Evolutionary conservation across 768 basidiomycete species (phyloP), one percentile per base, ranked within the genome.

Genomic region (Lentinula aciculospora): DNA sequence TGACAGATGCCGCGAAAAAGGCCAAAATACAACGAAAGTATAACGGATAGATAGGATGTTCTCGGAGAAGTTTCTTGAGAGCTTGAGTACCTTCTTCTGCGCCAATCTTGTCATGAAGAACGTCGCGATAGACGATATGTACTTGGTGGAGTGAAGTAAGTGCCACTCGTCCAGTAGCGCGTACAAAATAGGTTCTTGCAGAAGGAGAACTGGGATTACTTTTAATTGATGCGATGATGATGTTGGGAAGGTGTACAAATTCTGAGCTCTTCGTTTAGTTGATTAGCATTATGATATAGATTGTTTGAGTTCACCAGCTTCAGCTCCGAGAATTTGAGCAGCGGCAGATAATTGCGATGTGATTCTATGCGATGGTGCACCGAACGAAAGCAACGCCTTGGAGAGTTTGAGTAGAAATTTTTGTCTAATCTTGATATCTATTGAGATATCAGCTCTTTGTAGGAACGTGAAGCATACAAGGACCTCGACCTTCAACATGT

Each of bases 311-410:
- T 36, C 12, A 76, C 78, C 85, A 56, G 89, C 88, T 63, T 87
- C 81, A 60, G 92, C 80, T 31, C 88, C 84, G 15, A 97, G 81
- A 57, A 92, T 87, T 10, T 80, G 74, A 5, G 93, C 87, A 2
- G 92, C 92, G 3, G 89, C 83, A 58, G 79, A 78, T 39, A 98
- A 81, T 68, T 95, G 94, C 1, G 91, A 86, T 72, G 96, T 93
- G 61, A 95, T 88, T 19, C 95, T 81, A 69, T 97, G 95, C 21
- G 92, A 93, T 1, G 94, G 94, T n/a, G 94, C 90, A 19, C 94
- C 94, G 68, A 91, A 95, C n/a, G 85, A 80, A 68, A 98, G 82
- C 58, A 98, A 79, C 10, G 91, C 90, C 67, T 92, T 89, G 2
- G 92, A 91, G 25, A 97, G 81, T 67, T 86, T 87, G 64, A 95